Percentiles rank a stretch among this genome's conserved stretches.
phyloP scores from a whole-genome alignment of 768 basidiomycete genomes.

The Termitomyces sp. region DNA sequence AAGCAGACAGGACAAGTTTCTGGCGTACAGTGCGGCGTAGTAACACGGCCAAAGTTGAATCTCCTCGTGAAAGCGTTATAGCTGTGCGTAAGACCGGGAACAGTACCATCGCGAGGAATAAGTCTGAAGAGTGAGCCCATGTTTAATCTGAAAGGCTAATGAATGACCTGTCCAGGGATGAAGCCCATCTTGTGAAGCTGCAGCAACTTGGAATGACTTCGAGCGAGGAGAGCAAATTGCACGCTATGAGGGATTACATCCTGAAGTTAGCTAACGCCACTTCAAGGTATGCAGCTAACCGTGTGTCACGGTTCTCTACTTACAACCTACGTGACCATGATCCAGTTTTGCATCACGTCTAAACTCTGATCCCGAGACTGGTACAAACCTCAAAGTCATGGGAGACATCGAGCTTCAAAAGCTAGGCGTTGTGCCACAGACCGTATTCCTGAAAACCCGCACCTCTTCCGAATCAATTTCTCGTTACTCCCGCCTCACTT shows the following conservation, averaged over 20 bases:
- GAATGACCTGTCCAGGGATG: slow-evolving; percentile 52
- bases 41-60: slow-evolving; percentile 44
- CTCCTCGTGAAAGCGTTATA: slow-evolving; percentile 66
- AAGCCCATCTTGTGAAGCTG: slow-evolving; percentile 65
- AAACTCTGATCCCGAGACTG: slow-evolving; percentile 55
- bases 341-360: slow-evolving; percentile 63
- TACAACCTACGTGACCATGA: background rate
- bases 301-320: background rate
- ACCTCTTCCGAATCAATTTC: slow-evolving; percentile 29
- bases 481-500: slow-evolving; percentile 33
- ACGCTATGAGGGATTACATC: slow-evolving; percentile 86
- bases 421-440: slow-evolving; percentile 85
- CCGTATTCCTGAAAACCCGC: slow-evolving; percentile 75
- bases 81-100: slow-evolving; percentile 50
- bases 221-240: no score
- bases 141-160: slow-evolving; percentile 1
- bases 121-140: slow-evolving; percentile 74
- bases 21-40: slow-evolving; percentile 46
- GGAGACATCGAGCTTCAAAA: slow-evolving; percentile 78
- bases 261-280: slow-evolving; percentile 76
- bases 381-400: slow-evolving; percentile 55
- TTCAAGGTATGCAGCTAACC: slow-evolving; percentile 47
- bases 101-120: slow-evolving; percentile 39
- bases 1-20: no score
- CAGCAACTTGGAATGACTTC: slow-evolving; percentile 91